Evolutionary conservation across 108 stramenopile genomes (phyloP), one percentile per base, ranked within the genome.

Genomic region (Pseudonitzschia pungens): DNA sequence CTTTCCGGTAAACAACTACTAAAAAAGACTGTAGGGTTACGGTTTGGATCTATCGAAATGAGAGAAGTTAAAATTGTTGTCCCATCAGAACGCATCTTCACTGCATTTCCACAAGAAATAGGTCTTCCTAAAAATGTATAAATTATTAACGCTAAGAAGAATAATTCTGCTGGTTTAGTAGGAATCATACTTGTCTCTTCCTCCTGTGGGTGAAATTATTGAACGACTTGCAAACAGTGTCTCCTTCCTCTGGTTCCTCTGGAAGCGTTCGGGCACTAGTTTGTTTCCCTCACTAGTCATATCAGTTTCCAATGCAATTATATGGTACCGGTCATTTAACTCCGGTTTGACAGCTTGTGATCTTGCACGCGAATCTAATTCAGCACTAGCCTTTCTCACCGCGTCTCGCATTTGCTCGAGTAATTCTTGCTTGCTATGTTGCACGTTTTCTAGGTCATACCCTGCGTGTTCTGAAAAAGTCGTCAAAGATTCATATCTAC

Each of bases 401-500:
- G 60, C 60, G 11, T 36, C 14, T 62, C 60, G 60, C 60, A 62
- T 12, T 29, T 62, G 60, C 36, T 62, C 32, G 2, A 62, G 60
- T 28, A 62, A 16, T 41, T 62, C 33, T 40, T 62, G 14, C 20
- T 41, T 62, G 32, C 28, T 62, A 1, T 4, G 60, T n/a, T 62
- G 31, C 40, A 55, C 24, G 22, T 2, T 21, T 62, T 41, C 60
- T 1, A 40, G 32, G 14, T 18, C 14, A 14, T 20, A 33, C 2
- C 32, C 40, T 8, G 60, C 0, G 2, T 33, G 60, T 36, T 31
- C 40, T 62, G 15, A 33, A 40, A 40, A 62, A 1, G 9, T 18
- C 60, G n/a, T 62, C 60, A 62, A 33, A 21, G 60, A 62, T 62
- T 62, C 60, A 29, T 62, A 62, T 20, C n/a, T 4, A 33, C 3